phyloP scores from a whole-genome alignment of 1,139 yeast genomes.

The Pichia sp. region DNA sequence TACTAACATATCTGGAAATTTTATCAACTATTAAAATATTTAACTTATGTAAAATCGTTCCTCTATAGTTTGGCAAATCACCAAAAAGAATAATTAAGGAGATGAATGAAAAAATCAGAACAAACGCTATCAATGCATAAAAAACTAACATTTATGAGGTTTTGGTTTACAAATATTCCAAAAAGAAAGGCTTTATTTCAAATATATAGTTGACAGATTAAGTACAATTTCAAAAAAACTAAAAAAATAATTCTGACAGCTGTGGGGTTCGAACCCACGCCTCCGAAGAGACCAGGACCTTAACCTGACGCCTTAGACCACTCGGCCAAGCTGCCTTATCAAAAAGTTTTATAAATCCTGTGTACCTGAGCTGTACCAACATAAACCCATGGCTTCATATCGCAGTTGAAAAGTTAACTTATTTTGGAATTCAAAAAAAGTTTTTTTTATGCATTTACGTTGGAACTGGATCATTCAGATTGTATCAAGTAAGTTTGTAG shows the following conservation, averaged over 20 bases:
- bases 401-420: too few species aligned
- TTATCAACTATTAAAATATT: conserved; percentile 5
- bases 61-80: conserved; percentile 17
- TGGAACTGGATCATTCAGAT: too few species aligned
- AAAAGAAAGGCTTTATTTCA: not conserved
- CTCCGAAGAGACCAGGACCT: conserved; percentile 64
- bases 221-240: not conserved
- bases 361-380: too few species aligned
- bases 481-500: too few species aligned
- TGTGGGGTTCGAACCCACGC: conserved; percentile 65
- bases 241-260: conserved; percentile 35
- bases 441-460: too few species aligned
- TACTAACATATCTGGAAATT: not conserved
- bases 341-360: not conserved
- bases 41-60: conserved; percentile 9
- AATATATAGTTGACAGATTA: not conserved
- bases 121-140: not conserved
- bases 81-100: conserved; percentile 16
- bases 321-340: conserved; percentile 49
- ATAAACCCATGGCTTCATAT: too few species aligned
- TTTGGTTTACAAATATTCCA: not conserved
- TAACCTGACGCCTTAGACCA: conserved; percentile 62
- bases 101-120: not conserved
- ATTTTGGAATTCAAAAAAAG: too few species aligned
- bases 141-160: conserved; percentile 1